phyloP scores from a whole-genome alignment of 2,329 filamentous ascomycete genomes.

The Fusarium brachygibbosum region DNA sequence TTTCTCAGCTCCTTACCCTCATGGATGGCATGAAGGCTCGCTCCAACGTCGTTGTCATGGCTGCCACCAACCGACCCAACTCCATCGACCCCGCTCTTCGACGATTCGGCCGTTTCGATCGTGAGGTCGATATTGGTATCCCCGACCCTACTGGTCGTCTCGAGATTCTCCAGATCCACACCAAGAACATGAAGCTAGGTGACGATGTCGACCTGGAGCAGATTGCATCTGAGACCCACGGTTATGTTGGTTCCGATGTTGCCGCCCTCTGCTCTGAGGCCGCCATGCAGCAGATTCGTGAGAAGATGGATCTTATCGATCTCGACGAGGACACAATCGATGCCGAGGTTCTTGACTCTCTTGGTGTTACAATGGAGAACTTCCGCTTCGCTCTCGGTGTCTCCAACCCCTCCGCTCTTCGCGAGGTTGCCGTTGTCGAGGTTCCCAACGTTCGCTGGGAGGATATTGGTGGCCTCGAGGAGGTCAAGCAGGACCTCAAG shows the following conservation, averaged over 20 bases:
- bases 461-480: slow-evolving; percentile 98
- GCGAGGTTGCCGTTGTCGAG: slow-evolving; percentile 98
- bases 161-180: slow-evolving; percentile 99
- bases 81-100: slow-evolving; percentile 97
- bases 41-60: slow-evolving; percentile 99
- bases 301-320: slow-evolving; percentile 99
- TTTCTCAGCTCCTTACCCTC: slow-evolving; percentile 94
- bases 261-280: slow-evolving; percentile 98
- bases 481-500: slow-evolving; percentile 99
- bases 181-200: slow-evolving; percentile 99
- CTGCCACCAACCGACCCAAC: slow-evolving; percentile 98
- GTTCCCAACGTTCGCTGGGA: slow-evolving; percentile 99
- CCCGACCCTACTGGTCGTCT: slow-evolving; percentile 98
- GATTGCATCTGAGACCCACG: slow-evolving; percentile 97
- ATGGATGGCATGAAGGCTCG: slow-evolving; percentile 99
- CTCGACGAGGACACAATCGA: slow-evolving; percentile 99
- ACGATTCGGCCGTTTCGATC: slow-evolving; percentile 98
- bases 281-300: slow-evolving; percentile 99
- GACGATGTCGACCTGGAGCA: slow-evolving; percentile 97
- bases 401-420: slow-evolving; percentile 97
- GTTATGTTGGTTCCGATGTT: slow-evolving; percentile 98
- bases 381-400: slow-evolving; percentile 98
- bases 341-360: slow-evolving; percentile 96
- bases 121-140: slow-evolving; percentile 98
- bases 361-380: slow-evolving; percentile 99